Base-by-base conservation (phyloP, 129 eudicot species). In the Flaveria linearis region DNA sequence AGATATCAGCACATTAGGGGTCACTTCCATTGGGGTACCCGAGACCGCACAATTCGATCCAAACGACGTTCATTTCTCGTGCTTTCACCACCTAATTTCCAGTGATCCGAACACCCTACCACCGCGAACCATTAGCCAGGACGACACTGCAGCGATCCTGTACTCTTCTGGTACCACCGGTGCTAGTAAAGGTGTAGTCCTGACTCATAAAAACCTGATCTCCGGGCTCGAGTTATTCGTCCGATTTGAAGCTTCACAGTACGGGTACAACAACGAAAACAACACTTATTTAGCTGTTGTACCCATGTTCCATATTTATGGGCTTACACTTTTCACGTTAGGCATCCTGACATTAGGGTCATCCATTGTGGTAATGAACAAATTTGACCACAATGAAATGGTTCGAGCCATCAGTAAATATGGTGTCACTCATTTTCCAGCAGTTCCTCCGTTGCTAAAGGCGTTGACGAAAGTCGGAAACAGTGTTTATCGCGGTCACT, bases 121-220 rank as follows among this genome's bases (percentile, higher is more conserved):
- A 7, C 84, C 86, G 41, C 79, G 81, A 60, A 68, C 16, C 23
- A 86, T 89, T 26, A 84, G 46, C 15, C 96, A 87, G 68, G 70
- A 83, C 18, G 96, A 92, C 60, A 83, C 86, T n/a, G 98, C 98
- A 0, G 93, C 90, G 0, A 88, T 92, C 28, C 46, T 92, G 82
- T 85, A 80, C 71, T 87, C 98, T 0, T 92, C 97, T 0, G 97
- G 97, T 57, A 92, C 98, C 9, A 92, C 93, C 7, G 96, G 98
- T 62, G 66, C 73, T 71, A 23, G 85, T 47, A 92, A 92, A 83
- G 96, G 98, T 22, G 96, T 88, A 3, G 76, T 87, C 53, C 18
- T 92, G 63, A 84, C 90, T n/a, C 98, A 92, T 58, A 69, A 83
- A 76, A 92, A 90, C 75, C 74, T 89, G 36, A 86, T 92, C 30